Evolutionary conservation across 2,329 filamentous ascomycete species (phyloP).

Genomic region (Monosporascus sp.): DNA sequence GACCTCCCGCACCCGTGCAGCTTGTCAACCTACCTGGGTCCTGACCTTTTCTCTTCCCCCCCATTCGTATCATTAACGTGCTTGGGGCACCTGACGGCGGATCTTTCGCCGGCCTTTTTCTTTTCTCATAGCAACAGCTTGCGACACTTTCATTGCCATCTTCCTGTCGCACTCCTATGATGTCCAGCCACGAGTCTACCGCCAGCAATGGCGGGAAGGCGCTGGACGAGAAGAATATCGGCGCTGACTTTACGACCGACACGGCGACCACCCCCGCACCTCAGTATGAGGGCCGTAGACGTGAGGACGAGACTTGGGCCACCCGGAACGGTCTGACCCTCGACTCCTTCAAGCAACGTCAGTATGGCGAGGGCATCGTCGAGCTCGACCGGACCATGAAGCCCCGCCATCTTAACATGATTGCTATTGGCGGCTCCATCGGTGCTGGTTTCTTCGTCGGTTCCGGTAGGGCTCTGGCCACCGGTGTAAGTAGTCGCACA

Average conservation of each 20-base stretch:
- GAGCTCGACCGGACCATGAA: slow-evolving; percentile 39
- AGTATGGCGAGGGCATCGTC: slow-evolving; percentile 28
- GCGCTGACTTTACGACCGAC: slow-evolving; percentile 15
- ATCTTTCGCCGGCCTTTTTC: no score
- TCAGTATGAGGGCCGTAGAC: slow-evolving; percentile 13
- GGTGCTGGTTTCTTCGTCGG: slow-evolving; percentile 60
- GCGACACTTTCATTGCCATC: neutral
- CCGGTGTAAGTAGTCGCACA: slow-evolving; percentile 29
- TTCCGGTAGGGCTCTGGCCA: slow-evolving; percentile 44
- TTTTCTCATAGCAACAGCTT: no score
- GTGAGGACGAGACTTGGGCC: slow-evolving; percentile 22
- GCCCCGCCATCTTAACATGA: slow-evolving; percentile 47
- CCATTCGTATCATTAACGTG: no score
- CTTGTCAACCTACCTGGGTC: no score
- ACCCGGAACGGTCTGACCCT: slow-evolving; percentile 36
- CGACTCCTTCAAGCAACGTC: slow-evolving; percentile 36
- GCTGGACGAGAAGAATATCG: slow-evolving; percentile 23
- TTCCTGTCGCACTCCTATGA: slow-evolving; percentile 11
- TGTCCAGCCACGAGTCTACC: slow-evolving; percentile 12
- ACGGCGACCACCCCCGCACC: neutral
- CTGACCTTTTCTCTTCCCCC: no score
- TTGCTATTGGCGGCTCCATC: slow-evolving; percentile 50
- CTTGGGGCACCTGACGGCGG: no score
- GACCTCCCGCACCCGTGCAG: no score
- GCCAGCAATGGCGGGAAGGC: slow-evolving; percentile 15